A percentile compares a stretch with the other conserved stretches of the same genome.
Conservation (phyloP, 495 filamentous ascomycete genomes). For the Pseudotulostoma volvatum region DNA sequence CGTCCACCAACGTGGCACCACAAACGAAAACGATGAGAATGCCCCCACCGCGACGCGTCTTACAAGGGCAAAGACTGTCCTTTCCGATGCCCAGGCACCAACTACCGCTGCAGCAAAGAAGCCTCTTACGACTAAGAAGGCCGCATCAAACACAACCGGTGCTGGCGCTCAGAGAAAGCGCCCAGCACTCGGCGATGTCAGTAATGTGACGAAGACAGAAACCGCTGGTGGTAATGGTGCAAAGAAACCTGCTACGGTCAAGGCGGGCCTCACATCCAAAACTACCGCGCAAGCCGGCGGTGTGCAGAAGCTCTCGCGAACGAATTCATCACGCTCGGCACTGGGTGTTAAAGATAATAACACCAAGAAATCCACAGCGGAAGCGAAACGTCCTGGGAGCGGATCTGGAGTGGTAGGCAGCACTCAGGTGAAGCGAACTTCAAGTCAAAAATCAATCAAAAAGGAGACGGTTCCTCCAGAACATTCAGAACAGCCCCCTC, state of each 20-base stretch:
- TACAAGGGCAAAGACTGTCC: slow-evolving; percentile 80
- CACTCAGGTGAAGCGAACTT: slow-evolving; percentile 43
- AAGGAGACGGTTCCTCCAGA: slow-evolving; percentile 45
- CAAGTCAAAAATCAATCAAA: slow-evolving; percentile 36
- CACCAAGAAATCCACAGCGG: slow-evolving; percentile 39
- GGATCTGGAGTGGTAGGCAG: slow-evolving; percentile 49
- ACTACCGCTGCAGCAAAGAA: slow-evolving; percentile 46
- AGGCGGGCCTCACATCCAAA: slow-evolving; percentile 58
- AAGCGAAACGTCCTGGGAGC: slow-evolving; percentile 53
- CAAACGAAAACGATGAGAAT: slow-evolving; percentile 94
- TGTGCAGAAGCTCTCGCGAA: slow-evolving; percentile 60
- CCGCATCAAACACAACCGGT: slow-evolving; percentile 33
- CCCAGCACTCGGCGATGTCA: slow-evolving; percentile 77
- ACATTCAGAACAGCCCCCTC: slow-evolving; percentile 39
- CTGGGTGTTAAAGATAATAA: slow-evolving; percentile 46
- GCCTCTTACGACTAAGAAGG: slow-evolving; percentile 58
- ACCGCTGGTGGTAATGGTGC: slow-evolving; percentile 38
- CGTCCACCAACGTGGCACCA: slow-evolving; percentile 46
- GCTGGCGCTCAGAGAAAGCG: slow-evolving; percentile 43
- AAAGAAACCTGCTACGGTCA: slow-evolving; percentile 51
- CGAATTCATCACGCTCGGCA: slow-evolving; percentile 45
- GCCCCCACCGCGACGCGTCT: slow-evolving; percentile 50
- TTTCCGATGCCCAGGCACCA: slow-evolving; percentile 36
- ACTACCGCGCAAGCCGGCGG: slow-evolving; percentile 52
- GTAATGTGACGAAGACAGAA: slow-evolving; percentile 77